Evolutionary conservation across 129 eudicot species (phyloP).

Genomic region (Lactuca saligna): DNA sequence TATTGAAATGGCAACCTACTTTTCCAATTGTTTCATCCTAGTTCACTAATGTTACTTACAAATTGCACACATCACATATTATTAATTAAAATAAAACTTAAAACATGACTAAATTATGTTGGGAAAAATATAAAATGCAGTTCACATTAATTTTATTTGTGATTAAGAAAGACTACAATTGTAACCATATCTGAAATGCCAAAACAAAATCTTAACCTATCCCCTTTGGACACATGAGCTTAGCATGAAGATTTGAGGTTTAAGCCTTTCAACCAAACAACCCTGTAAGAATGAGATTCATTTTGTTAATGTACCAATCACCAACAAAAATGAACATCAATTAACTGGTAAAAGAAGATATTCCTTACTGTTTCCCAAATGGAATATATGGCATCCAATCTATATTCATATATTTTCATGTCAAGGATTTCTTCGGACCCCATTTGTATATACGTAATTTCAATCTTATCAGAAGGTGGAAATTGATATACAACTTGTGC

Average conservation of each 20-base stretch:
- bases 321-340: neutral
- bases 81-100: too few relatives aligned
- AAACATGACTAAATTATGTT: too few relatives aligned
- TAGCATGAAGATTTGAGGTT: conserved; percentile 66
- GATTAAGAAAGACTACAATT: too few relatives aligned
- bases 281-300: conserved; percentile 33
- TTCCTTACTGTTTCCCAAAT: conserved; percentile 53
- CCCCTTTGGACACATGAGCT: conserved; percentile 83
- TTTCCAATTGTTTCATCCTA: too few relatives aligned
- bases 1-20: too few relatives aligned
- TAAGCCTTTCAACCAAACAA: conserved; percentile 69
- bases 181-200: too few relatives aligned
- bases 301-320: conserved; percentile 3
- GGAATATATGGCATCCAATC: conserved; percentile 94
- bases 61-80: too few relatives aligned
- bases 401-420: conserved; percentile 94
- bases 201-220: conserved; percentile 28
- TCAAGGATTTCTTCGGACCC: conserved; percentile 82
- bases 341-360: neutral
- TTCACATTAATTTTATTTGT: too few relatives aligned
- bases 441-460: conserved; percentile 80
- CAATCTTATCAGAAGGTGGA: conserved; percentile 87
- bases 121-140: too few relatives aligned
- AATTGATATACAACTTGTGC: conserved; percentile 70
- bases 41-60: too few relatives aligned